These are phyloP conservation scores for Pyricularia grisea DNA, from an alignment of 2,329 filamentous ascomycete genomes.

Conservation along the genomic window DNA sequence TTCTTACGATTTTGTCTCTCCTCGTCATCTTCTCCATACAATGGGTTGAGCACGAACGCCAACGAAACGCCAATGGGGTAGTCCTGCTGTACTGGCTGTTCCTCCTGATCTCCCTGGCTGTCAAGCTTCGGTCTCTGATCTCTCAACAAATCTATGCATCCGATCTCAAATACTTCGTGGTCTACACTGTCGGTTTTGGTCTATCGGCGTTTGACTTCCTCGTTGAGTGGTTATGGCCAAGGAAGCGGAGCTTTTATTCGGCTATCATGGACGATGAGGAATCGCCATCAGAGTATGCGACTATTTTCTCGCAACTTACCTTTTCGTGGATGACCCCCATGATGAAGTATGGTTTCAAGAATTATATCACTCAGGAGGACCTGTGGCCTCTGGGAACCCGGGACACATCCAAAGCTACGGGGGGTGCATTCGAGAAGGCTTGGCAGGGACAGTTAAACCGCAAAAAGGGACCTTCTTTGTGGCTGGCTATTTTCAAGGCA, in stretches of 20 bases:
- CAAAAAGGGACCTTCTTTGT: conserved; percentile 66
- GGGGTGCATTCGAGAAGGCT: conserved; percentile 57
- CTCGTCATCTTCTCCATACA: conserved; percentile 69
- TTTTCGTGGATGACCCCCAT: conserved; percentile 98
- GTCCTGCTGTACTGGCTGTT: conserved; percentile 90
- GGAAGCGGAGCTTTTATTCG: conserved; percentile 54
- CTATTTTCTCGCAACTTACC: conserved; percentile 85
- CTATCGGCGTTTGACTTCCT: conserved; percentile 62
- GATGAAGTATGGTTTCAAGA: conserved; percentile 91
- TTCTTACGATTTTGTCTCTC: conserved; percentile 63
- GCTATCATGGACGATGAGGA: conserved; percentile 50
- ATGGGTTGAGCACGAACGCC: conserved; percentile 76
- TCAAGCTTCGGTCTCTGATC: conserved; percentile 81
- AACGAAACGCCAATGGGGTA: conserved; percentile 77
- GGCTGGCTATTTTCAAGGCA: conserved; percentile 73
- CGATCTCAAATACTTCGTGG: conserved; percentile 65
- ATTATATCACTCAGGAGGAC: conserved; percentile 88
- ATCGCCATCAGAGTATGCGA: conserved; percentile 79
- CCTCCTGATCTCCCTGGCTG: conserved; percentile 64
- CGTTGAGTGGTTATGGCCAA: conserved; percentile 82
- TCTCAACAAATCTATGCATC: conserved; percentile 63
- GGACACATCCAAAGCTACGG: conserved; percentile 71
- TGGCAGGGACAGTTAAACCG: conserved; percentile 70
- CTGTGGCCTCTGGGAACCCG: conserved; percentile 80
- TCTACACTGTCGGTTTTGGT: conserved; percentile 63